A percentile compares a stretch with the other conserved stretches of the same genome.
Evolutionary conservation across 108 stramenopile species (phyloP).

Genomic region (Pseudonitzschia multiseries): DNA sequence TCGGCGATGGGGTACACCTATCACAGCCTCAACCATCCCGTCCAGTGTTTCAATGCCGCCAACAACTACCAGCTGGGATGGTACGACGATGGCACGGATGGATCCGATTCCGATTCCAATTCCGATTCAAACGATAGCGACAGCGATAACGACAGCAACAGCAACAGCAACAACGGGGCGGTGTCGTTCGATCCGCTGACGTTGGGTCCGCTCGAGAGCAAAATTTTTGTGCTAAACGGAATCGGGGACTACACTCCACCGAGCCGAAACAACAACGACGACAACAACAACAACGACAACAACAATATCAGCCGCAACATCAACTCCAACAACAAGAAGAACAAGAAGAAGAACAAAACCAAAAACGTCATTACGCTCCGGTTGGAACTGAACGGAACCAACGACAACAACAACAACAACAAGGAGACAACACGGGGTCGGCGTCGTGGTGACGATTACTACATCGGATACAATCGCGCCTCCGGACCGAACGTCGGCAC

Average conservation of each 20-base stretch:
- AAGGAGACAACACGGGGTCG: no score
- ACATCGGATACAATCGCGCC: constrained; percentile 21
- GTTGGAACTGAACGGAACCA: no score
- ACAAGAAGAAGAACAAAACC: background rate
- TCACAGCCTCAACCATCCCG: constrained; percentile 27
- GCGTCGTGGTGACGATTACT: no score
- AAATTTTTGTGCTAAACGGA: constrained; percentile 3
- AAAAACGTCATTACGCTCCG: no score
- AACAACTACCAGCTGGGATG: constrained; percentile 50
- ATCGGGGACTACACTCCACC: constrained; percentile 3
- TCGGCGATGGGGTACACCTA: constrained; percentile 43
- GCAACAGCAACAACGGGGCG: no score
- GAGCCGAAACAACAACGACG: background rate
- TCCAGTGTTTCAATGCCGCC: constrained; percentile 59
- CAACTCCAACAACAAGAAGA: background rate
- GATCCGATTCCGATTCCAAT: no score
- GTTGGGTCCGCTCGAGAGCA: no score
- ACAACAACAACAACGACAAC: background rate
- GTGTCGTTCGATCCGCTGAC: background rate
- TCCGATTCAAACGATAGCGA: no score
- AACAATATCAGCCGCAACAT: background rate
- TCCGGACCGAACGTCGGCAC: constrained; percentile 28
- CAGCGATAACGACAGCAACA: no score
- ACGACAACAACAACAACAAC: no score
- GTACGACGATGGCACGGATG: constrained; percentile 34